Evolutionary conservation across 2,329 filamentous ascomycete genomes (phyloP).

Genomic region (Fusarium armeniacum): DNA sequence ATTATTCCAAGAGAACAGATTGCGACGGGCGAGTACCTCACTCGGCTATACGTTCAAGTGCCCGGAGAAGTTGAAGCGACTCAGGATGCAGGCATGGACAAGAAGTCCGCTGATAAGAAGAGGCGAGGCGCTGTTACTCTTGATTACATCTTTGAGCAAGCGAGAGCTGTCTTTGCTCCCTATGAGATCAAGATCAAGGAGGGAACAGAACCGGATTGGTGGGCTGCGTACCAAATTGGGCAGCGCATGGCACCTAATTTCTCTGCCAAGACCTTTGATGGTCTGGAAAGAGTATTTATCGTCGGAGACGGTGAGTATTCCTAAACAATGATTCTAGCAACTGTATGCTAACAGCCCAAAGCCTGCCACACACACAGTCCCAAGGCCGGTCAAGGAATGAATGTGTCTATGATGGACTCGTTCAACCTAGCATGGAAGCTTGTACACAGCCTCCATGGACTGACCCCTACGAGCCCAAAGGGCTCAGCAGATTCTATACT

Average conservation of each 20-base stretch:
- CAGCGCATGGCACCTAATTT: constrained; percentile 22
- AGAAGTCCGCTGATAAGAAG: constrained; percentile 29
- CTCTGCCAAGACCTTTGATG: constrained; percentile 11
- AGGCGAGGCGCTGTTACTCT: constrained; percentile 23
- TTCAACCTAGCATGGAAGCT: constrained; percentile 31
- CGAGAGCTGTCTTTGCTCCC: constrained; percentile 19
- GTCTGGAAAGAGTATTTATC: constrained; percentile 18
- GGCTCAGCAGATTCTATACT: constrained; percentile 2
- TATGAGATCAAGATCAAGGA: constrained; percentile 27
- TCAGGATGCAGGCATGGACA: constrained; percentile 10
- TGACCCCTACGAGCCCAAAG: not conserved
- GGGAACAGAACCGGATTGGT: constrained; percentile 26
- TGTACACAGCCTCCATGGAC: constrained; percentile 7
- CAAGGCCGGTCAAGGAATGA: constrained; percentile 29
- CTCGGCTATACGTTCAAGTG: constrained; percentile 24
- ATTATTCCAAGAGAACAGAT: constrained; percentile 27
- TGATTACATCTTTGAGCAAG: constrained; percentile 31
- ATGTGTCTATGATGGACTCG: constrained; percentile 31
- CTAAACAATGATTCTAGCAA: fast-evolving
- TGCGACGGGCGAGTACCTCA: constrained; percentile 11
- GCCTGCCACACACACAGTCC: constrained; percentile 30
- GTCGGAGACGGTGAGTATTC: constrained; percentile 18
- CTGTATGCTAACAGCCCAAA: not conserved
- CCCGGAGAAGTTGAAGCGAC: constrained; percentile 18
- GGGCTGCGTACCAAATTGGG: constrained; percentile 32